Evolutionary conservation across 768 basidiomycete species (phyloP), one percentile per base, ranked within the genome.

Genomic region (Tubosaeta sp.): DNA sequence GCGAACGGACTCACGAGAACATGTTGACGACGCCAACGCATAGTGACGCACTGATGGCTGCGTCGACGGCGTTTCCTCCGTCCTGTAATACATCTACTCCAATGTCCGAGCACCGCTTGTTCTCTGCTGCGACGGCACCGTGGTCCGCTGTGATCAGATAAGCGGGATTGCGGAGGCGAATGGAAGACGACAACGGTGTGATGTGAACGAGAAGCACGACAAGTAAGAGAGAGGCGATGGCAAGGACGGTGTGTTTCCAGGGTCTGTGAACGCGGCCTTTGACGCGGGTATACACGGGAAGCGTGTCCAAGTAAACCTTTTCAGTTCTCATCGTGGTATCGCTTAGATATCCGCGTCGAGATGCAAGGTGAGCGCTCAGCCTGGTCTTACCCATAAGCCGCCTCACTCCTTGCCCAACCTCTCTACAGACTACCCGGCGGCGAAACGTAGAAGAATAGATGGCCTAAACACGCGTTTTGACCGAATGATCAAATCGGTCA

Each of bases 41-140:
- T 25, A 97, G 74, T 0, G 86, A 82, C 0, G 88, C 78, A 19
- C 84, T 81, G 49, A 97, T 83, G 0, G 84, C 87, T 0, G 95
- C 86, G 58, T 98, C 95, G 14, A 95, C 82, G 0, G 95, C 94
- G 61, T 89, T 95, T 16, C 95, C 95, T 26, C 93, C 94, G 8
- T 82, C 79, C 71, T 83, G 84, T 52, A 95, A 60, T 9, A 85
- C 74, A 5, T 82, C 72, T 2, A 97, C 82, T 3, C 95, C 95
- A 44, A 97, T 84, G 39, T 88, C 71, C 9, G 92, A 95, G 68
- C 95, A 97, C 17, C 83, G 71, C 57, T 80, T 77, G 68, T 94
- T 92, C 73, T 97, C 95, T 26, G 86, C 78, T 5, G 95, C 92
- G 16, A 97, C 94, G 0, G 93, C 95, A 5, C 90, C 95, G 56